Conservation (phyloP, 805 yeast genomes). For the Ogataea degrootiae region DNA sequence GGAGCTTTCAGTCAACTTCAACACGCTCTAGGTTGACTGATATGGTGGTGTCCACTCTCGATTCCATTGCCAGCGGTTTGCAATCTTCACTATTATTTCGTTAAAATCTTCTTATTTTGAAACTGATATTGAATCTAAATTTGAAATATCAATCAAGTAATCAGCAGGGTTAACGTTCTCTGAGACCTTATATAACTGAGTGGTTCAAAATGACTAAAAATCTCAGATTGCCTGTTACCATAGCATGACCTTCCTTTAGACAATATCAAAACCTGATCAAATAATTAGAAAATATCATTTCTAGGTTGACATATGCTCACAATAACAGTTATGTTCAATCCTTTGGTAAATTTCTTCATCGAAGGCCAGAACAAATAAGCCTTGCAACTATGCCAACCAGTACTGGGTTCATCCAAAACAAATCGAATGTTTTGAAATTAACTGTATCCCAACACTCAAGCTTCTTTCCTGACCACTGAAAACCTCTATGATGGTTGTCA, state of each 20-base stretch:
- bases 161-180: conserved; percentile 58
- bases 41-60: no score
- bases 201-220: conserved; percentile 44
- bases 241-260: conserved; percentile 53
- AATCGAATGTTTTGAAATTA: conserved; percentile 70
- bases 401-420: conserved; percentile 84
- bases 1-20: no score
- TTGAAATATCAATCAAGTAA: conserved; percentile 50
- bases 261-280: conserved; percentile 64
- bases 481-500: conserved; percentile 55
- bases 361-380: conserved; percentile 62
- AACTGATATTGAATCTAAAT: conserved; percentile 45
- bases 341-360: conserved; percentile 49
- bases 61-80: no score
- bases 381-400: conserved; percentile 78
- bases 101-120: conserved; percentile 29
- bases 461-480: conserved; percentile 75
- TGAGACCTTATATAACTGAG: conserved; percentile 42
- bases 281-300: conserved; percentile 62
- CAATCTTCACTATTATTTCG: no score
- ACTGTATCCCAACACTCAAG: conserved; percentile 71
- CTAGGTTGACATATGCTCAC: conserved; percentile 84
- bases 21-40: no score
- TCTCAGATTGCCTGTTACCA: conserved; percentile 38
- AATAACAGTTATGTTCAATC: conserved; percentile 62